These are phyloP conservation scores for Mycena chlorophos DNA, from an alignment of 768 basidiomycete genomes.

Conservation along the genomic window DNA sequence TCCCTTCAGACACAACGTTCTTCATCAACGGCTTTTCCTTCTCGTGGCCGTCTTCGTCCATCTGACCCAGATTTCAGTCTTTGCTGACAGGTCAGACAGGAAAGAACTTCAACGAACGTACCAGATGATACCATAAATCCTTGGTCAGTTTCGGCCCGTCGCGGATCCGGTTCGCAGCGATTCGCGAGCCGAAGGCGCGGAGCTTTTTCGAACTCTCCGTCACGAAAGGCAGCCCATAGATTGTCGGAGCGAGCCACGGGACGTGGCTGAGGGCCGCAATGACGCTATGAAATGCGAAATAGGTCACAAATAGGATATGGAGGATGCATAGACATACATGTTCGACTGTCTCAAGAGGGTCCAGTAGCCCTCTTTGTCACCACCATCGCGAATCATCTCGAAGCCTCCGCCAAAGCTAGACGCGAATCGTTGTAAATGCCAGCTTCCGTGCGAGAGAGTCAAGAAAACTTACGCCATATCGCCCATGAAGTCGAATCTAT, in stretches of 20 bases:
- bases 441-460: neutral
- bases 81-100: neutral
- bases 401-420: neutral
- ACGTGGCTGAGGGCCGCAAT: neutral
- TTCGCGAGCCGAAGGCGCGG: neutral
- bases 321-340: too few relatives aligned
- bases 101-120: conserved; percentile 15
- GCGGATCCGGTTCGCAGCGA: neutral
- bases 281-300: neutral
- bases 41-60: conserved; percentile 42
- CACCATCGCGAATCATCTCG: neutral
- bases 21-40: conserved; percentile 33
- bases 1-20: conserved; percentile 41
- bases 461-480: neutral
- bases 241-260: neutral
- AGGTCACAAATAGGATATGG: neutral
- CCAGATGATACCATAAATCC: conserved; percentile 47
- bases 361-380: neutral
- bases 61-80: conserved; percentile 27
- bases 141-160: conserved; percentile 20
- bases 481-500: neutral
- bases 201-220: neutral
- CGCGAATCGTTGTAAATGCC: too few relatives aligned
- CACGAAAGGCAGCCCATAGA: neutral
- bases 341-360: too few relatives aligned